These are phyloP conservation scores for Linnemannia elongata DNA, from an alignment of 192 early-diverging fungal genomes.

Conservation along the genomic window DNA sequence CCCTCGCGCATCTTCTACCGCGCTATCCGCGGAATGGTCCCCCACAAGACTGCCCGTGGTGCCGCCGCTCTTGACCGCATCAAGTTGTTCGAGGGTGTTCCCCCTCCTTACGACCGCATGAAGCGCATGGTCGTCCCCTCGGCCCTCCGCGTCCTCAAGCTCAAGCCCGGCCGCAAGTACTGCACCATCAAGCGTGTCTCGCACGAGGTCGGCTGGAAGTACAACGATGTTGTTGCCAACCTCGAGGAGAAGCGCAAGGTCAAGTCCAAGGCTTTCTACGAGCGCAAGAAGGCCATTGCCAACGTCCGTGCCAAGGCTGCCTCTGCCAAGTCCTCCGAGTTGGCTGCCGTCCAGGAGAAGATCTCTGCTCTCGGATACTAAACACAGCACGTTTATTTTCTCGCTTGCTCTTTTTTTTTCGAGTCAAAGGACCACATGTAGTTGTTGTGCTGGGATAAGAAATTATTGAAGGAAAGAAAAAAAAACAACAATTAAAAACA, in stretches of 20 bases:
- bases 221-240: slow-evolving; percentile 95
- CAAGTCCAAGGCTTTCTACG: slow-evolving; percentile 91
- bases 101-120: slow-evolving; percentile 95
- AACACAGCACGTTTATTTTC: slow-evolving; percentile 8
- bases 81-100: slow-evolving; percentile 99
- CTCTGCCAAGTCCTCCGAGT: slow-evolving; percentile 60
- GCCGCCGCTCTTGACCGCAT: slow-evolving; percentile 96
- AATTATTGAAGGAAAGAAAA: slow-evolving; percentile 22
- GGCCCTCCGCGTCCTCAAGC: slow-evolving; percentile 96
- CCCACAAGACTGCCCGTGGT: slow-evolving; percentile 99
- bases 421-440: slow-evolving; percentile 13
- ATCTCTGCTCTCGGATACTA: slow-evolving; percentile 78
- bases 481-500: slow-evolving; percentile 30
- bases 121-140: slow-evolving; percentile 98
- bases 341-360: slow-evolving; percentile 68
- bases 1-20: slow-evolving; percentile 98
- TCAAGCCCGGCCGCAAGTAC: slow-evolving; percentile 98
- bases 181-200: slow-evolving; percentile 94
- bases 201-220: slow-evolving; percentile 99
- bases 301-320: slow-evolving; percentile 74
- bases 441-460: slow-evolving; percentile 12
- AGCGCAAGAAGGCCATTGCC: slow-evolving; percentile 87
- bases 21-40: slow-evolving; percentile 97
- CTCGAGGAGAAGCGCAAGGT: slow-evolving; percentile 99
- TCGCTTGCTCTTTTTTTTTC: slow-evolving; percentile 14